Evolutionary conservation across 441 rosid genomes (phyloP), one percentile per base, ranked within the genome.

Genomic region (Melastoma candidum): DNA sequence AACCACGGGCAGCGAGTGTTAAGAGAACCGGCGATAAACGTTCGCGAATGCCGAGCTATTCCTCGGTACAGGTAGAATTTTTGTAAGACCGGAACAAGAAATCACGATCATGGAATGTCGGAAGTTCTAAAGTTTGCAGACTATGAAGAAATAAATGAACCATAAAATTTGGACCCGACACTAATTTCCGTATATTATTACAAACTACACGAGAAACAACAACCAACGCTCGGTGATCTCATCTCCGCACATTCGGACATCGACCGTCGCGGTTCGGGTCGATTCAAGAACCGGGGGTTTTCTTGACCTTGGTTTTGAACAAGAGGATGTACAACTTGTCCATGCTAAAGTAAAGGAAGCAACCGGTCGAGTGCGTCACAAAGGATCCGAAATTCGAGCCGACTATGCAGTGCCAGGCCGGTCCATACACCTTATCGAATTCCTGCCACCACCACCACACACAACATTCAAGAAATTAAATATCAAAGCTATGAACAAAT

Each of bases 401-500:
- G 60, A 83, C 90, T 3, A 83, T 80, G 71, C 86, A 83, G 63
- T 83, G 90, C 86, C 90, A 83, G 44, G 90, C 84, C 58, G 86
- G 84, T 27, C 90, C 84, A 65, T 83, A 80, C 55, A 67, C 77
- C 71, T 78, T 74, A 68, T 83, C 90, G 47, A 83, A 83, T 47
- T 83, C 90, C 86, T 80, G 79, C 71, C 41, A 36, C 22, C 22
- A 17, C 22, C 22, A 17, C 22, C 22, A 17, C 22, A 17, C 22
- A 17, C 22, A 17, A 17, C 22, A 17, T 17, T 17, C 22, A 17
- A 17, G 22, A 17, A 17, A 17, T 17, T 17, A 17, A 17, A 17
- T 17, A 17, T 17, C 22, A 17, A 17, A 17, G 22, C 22, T 17
- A 17, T 17, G 22, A 17, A 17, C 22, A 17, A 17, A 17, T 17